A percentile compares a stretch with the other conserved stretches of the same genome.
These are phyloP conservation scores for Rosa lucieae DNA, from an alignment of 306 rosid genomes.

Conservation along the genomic window DNA sequence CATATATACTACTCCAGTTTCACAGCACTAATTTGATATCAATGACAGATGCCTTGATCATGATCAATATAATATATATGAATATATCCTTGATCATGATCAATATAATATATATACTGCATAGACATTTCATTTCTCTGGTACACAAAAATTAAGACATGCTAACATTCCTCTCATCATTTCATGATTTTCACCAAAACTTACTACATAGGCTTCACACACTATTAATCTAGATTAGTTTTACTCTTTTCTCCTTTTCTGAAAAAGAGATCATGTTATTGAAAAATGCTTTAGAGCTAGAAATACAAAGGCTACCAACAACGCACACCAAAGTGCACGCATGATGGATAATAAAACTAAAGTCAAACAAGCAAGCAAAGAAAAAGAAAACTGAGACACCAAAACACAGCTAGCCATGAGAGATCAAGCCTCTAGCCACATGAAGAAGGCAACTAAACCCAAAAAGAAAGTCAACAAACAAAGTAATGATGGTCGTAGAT, in stretches of 20 bases:
- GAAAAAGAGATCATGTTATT: neutral
- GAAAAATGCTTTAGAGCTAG: neutral
- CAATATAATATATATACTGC: no score
- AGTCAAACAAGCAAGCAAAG: neutral
- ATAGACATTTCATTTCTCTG: neutral
- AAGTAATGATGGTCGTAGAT: neutral
- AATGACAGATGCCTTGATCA: neutral
- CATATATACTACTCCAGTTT: neutral
- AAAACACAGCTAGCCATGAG: neutral
- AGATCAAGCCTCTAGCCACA: neutral
- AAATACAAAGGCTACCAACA: neutral
- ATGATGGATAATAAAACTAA: neutral
- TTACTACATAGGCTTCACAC: neutral
- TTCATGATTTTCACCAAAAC: neutral
- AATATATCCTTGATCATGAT: neutral
- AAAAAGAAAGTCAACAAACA: neutral
- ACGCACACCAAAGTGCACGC: neutral
- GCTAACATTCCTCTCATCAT: neutral
- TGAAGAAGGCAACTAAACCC: neutral
- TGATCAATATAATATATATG: no score
- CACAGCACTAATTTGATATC: neutral
- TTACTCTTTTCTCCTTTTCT: neutral
- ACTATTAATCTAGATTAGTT: neutral
- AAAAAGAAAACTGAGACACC: neutral
- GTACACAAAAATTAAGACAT: no score